Evolutionary conservation across 441 rosid genomes (phyloP).

Genomic region (Arabidopsis lyrata): DNA sequence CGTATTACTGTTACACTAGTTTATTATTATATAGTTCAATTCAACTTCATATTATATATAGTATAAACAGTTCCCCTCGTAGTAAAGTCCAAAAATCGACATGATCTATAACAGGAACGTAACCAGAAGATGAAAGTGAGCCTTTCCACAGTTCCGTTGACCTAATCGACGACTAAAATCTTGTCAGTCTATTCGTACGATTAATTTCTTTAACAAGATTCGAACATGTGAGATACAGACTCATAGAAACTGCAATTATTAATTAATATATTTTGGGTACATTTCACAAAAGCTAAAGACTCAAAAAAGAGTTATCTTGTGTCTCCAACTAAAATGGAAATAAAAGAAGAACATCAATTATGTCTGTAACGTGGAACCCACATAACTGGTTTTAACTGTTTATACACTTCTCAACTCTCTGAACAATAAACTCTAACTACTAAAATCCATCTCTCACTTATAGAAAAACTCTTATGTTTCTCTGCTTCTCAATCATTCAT

Average conservation of each 20-base stretch:
- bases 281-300: slow-evolving; percentile 33
- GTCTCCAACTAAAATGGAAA: slow-evolving; percentile 46
- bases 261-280: slow-evolving; percentile 16
- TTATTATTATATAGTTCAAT: neutral
- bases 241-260: slow-evolving; percentile 8
- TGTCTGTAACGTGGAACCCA: slow-evolving; percentile 44
- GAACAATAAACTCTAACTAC: slow-evolving; percentile 16
- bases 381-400: slow-evolving; percentile 41
- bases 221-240: slow-evolving; percentile 39
- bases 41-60: slow-evolving; percentile 7
- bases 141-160: slow-evolving; percentile 41
- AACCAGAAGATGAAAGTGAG: slow-evolving; percentile 38
- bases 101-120: slow-evolving; percentile 39
- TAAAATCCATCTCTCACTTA: slow-evolving; percentile 30
- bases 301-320: slow-evolving; percentile 34
- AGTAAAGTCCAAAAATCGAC: slow-evolving; percentile 41
- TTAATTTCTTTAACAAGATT: slow-evolving; percentile 12
- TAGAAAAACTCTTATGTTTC: slow-evolving; percentile 18
- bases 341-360: slow-evolving; percentile 36
- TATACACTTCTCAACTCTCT: slow-evolving; percentile 29
- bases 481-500: slow-evolving; percentile 36
- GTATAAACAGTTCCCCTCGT: slow-evolving; percentile 31
- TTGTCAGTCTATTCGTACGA: slow-evolving; percentile 38
- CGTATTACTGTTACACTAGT: neutral
- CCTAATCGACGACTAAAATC: slow-evolving; percentile 28